Base-by-base conservation (phyloP, 2,329 filamentous ascomycete species). In the Fusarium proliferatum region DNA sequence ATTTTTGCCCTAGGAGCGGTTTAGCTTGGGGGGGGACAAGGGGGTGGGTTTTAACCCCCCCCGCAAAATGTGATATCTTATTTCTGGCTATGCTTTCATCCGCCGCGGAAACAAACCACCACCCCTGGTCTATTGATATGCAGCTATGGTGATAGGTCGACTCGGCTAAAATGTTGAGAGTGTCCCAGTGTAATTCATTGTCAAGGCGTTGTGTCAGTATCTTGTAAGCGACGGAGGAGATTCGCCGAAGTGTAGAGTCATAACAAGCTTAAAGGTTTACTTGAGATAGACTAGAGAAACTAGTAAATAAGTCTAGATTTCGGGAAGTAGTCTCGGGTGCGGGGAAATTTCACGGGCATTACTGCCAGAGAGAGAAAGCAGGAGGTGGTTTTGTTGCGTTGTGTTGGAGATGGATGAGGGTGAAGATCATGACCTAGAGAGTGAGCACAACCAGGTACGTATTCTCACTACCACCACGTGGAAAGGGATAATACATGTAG, bases 61-160 rank as follows among this genome's bases (percentile, higher is more conserved):
- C 71, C 71, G 71, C 71, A 67, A 68, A 58, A 74, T 73, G 62
- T 60, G 61, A 71, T 60, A 58, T 68, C 36, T 33, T 36, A 30
- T 63, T 34, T 48, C 55, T 51, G 38, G 28, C 42, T 49, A 46
- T 63, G 39, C 34, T 48, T 68, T 68, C 64, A 68, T 43, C 64
- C 65, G 45, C 28, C 36, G 62, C 33, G 48, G 39, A 41, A 53
- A 33, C 21, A 23, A 19, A 28, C 15, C 45, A 46, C 26, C 45
- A 30, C 16, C 56, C 65, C 48, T 46, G 39, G 57, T 43, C 49
- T 42, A 63, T 60, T 61, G 55, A 66, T 71, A 61, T 62, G 70
- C 69, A 64, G 55, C 30, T 55, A 17, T n/a, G 26, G 12, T 39
- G 58, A 62, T 53, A 62, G 64, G 62, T 43, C 39, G 26, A 38